Percentiles rank a stretch among this genome's conserved stretches.
Conservation (phyloP, 108 stramenopile genomes). For the Cyclostephanos tholiformis region DNA sequence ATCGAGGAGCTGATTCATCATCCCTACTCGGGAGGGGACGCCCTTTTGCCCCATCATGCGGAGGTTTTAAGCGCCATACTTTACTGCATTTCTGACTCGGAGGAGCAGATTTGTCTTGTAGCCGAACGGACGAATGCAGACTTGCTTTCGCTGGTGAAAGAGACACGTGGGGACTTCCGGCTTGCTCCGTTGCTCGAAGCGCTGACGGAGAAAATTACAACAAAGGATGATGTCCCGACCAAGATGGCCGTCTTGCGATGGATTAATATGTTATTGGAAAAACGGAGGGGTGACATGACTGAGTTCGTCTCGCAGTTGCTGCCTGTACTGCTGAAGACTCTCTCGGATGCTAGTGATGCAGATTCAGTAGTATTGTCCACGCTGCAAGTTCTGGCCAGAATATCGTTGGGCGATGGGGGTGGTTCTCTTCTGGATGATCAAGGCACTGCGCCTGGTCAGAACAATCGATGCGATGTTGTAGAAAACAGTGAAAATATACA, state of each 20-base stretch:
- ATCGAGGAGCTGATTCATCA: constrained; percentile 93
- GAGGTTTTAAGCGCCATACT: constrained; percentile 92
- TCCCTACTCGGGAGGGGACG: constrained; percentile 90
- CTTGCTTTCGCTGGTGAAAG: constrained; percentile 81
- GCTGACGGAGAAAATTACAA: constrained; percentile 82
- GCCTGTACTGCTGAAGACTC: constrained; percentile 89
- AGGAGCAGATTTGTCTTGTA: constrained; percentile 88
- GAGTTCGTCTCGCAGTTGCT: constrained; percentile 83
- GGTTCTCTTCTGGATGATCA: constrained; percentile 39
- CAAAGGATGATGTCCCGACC: constrained; percentile 91
- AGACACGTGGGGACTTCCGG: constrained; percentile 76
- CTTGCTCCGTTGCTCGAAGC: constrained; percentile 86
- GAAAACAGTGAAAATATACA: constrained; percentile 15
- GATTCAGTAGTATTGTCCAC: constrained; percentile 90
- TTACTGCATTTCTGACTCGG: constrained; percentile 90
- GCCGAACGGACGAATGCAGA: constrained; percentile 91
- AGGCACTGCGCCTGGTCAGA: constrained; percentile 21
- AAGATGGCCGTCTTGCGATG: constrained; percentile 92
- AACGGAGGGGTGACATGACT: constrained; percentile 90
- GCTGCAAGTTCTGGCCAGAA: constrained; percentile 93
- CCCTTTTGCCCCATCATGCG: constrained; percentile 87
- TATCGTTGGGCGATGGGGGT: constrained; percentile 64
- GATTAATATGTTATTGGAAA: constrained; percentile 98
- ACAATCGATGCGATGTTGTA: constrained; percentile 35
- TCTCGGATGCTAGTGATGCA: constrained; percentile 92